Conservation (phyloP, 805 yeast genomes). For the Huiozyma naganishii region DNA sequence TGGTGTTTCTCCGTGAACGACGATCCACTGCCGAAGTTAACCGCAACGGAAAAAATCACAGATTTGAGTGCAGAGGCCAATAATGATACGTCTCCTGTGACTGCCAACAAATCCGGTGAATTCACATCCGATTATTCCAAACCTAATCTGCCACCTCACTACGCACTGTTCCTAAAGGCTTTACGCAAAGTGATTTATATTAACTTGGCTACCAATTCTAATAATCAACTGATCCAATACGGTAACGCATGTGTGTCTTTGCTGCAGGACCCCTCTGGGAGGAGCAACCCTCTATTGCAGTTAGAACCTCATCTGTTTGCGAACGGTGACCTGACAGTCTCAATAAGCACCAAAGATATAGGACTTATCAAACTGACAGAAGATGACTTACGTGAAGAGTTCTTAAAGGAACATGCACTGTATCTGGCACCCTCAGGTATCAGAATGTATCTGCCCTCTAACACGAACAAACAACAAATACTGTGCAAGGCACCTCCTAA, state of each 20-base stretch:
- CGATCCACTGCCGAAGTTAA: constrained; percentile 27
- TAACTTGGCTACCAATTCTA: constrained; percentile 24
- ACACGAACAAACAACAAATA: constrained; percentile 14
- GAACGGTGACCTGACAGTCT: constrained; percentile 34
- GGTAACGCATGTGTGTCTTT: constrained; percentile 35
- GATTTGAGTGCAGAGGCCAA: background rate
- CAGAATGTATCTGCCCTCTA: constrained; percentile 29
- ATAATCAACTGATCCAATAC: constrained; percentile 36
- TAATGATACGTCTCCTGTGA: background rate
- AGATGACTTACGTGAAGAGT: constrained; percentile 11
- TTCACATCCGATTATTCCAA: constrained; percentile 27
- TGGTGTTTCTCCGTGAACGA: constrained; percentile 36
- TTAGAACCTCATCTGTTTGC: constrained; percentile 39
- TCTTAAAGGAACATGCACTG: constrained; percentile 29
- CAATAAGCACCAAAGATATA: constrained; percentile 26
- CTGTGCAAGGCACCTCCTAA: constrained; percentile 36
- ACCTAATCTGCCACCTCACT: constrained; percentile 30
- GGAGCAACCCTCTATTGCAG: constrained; percentile 17
- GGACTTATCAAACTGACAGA: constrained; percentile 27
- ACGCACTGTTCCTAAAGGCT: constrained; percentile 41
- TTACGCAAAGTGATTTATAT: constrained; percentile 33
- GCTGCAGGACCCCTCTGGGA: constrained; percentile 6
- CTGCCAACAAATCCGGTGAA: constrained; percentile 21
- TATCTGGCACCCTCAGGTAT: constrained; percentile 50
- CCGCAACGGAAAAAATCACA: constrained; percentile 1